phyloP scores from a whole-genome alignment of 495 filamentous ascomycete genomes.

The Xylaria venustula region DNA sequence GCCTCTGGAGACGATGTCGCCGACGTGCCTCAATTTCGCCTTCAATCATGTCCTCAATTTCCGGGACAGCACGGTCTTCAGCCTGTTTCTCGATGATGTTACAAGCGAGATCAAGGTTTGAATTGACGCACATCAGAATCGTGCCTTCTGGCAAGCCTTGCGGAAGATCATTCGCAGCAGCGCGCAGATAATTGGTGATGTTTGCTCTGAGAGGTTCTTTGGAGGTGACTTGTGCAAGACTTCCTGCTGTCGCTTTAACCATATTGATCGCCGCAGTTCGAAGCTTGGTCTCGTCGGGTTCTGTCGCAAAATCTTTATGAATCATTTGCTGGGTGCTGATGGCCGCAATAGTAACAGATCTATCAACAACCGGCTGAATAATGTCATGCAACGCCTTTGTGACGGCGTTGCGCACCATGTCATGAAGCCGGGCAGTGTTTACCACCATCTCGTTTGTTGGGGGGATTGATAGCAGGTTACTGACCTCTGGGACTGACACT shows the following conservation, averaged over 20 bases:
- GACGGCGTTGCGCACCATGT: constrained; percentile 79
- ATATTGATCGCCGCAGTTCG: constrained; percentile 83
- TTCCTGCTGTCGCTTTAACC: constrained; percentile 88
- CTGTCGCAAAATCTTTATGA: constrained; percentile 91
- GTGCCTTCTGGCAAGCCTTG: constrained; percentile 80
- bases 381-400: constrained; percentile 90
- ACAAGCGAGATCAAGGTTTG: constrained; percentile 92
- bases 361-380: constrained; percentile 92
- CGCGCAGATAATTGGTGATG: constrained; percentile 93
- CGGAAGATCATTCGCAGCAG: constrained; percentile 64
- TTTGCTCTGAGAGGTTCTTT: constrained; percentile 95
- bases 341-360: constrained; percentile 94
- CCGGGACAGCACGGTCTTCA: constrained; percentile 85
- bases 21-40: constrained; percentile 69
- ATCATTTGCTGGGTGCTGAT: constrained; percentile 94
- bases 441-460: constrained; percentile 71
- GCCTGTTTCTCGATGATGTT: constrained; percentile 90
- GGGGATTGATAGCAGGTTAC: constrained; percentile 69
- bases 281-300: constrained; percentile 83
- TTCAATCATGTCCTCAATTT: constrained; percentile 91
- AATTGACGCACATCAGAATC: constrained; percentile 97
- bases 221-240: constrained; percentile 92
- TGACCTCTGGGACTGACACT: constrained; percentile 75
- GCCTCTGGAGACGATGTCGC: constrained; percentile 65
- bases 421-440: constrained; percentile 66